phyloP scores from a whole-genome alignment of 768 basidiomycete genomes.

The Pisolithus tinctorius region DNA sequence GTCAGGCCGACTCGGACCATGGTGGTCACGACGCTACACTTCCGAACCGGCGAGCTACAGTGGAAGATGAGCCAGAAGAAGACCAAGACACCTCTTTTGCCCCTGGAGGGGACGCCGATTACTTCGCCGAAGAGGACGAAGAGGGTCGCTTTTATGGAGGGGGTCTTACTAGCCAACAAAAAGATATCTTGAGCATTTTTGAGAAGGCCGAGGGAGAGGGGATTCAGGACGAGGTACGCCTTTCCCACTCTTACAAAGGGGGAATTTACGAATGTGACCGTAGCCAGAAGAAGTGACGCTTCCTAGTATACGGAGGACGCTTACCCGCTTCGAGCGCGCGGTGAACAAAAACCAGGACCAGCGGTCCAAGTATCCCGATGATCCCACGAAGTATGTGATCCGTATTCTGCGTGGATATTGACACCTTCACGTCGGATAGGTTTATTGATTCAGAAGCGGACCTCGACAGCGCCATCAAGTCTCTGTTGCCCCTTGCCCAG shows the following conservation, averaged over 20 bases:
- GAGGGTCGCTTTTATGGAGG: conserved; percentile 93
- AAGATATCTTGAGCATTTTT: conserved; percentile 93
- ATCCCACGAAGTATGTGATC: conserved; percentile 73
- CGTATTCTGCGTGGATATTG: conserved; percentile 1
- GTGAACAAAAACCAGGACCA: conserved; percentile 95
- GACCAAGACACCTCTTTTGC: conserved; percentile 48
- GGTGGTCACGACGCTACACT: neutral
- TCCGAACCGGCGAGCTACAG: conserved; percentile 37
- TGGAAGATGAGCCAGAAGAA: conserved; percentile 48
- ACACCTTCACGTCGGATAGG: conserved; percentile 34
- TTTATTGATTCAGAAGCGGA: conserved; percentile 99
- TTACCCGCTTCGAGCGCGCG: conserved; percentile 80
- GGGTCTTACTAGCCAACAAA: conserved; percentile 87
- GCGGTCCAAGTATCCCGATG: conserved; percentile 89
- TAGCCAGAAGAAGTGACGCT: conserved; percentile 66
- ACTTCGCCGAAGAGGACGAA: conserved; percentile 85
- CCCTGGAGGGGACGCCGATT: conserved; percentile 85
- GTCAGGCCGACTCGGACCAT: conserved; percentile 4
- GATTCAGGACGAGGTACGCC: conserved; percentile 60
- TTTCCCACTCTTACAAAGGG: neutral
- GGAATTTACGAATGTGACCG: conserved; percentile 3
- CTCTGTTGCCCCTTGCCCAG: conserved; percentile 84
- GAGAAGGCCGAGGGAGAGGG: conserved; percentile 65
- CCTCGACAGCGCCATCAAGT: conserved; percentile 81
- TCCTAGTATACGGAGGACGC: conserved; percentile 61